Conservation (phyloP, 2,329 filamentous ascomycete species). For the Exophiala alcalophila region DNA sequence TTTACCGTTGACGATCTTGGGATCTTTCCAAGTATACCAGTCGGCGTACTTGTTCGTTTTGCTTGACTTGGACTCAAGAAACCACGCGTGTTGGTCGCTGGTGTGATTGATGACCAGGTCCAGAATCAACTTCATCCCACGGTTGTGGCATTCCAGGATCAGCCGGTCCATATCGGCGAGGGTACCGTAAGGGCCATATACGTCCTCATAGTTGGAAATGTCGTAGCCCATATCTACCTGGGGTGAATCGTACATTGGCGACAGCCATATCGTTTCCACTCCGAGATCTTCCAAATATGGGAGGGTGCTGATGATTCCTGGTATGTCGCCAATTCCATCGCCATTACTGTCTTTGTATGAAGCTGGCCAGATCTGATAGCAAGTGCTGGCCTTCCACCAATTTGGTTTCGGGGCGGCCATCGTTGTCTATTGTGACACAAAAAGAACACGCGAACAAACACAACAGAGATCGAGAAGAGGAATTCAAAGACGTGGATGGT, state of each 20-base stretch:
- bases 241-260: constrained; percentile 62
- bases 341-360: constrained; percentile 38
- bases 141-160: constrained; percentile 57
- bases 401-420: constrained; percentile 24
- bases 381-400: constrained; percentile 29
- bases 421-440: not conserved
- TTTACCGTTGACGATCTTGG: constrained; percentile 55
- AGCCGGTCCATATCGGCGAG: constrained; percentile 63
- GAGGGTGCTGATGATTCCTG: constrained; percentile 33
- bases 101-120: constrained; percentile 79
- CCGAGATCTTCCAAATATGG: constrained; percentile 37
- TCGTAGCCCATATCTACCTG: constrained; percentile 69
- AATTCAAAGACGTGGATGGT: not conserved
- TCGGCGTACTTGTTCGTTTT: constrained; percentile 51
- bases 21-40: constrained; percentile 65
- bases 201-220: constrained; percentile 64
- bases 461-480: not conserved
- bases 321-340: constrained; percentile 38
- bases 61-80: constrained; percentile 49
- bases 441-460: not conserved
- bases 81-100: constrained; percentile 58
- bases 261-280: constrained; percentile 37
- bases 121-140: constrained; percentile 68
- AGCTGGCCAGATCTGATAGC: constrained; percentile 35
- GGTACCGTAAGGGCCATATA: constrained; percentile 65